Evolutionary conservation across 1,284 basidiomycete species (phyloP).

Genomic region (Ceratobasidium sp.): DNA sequence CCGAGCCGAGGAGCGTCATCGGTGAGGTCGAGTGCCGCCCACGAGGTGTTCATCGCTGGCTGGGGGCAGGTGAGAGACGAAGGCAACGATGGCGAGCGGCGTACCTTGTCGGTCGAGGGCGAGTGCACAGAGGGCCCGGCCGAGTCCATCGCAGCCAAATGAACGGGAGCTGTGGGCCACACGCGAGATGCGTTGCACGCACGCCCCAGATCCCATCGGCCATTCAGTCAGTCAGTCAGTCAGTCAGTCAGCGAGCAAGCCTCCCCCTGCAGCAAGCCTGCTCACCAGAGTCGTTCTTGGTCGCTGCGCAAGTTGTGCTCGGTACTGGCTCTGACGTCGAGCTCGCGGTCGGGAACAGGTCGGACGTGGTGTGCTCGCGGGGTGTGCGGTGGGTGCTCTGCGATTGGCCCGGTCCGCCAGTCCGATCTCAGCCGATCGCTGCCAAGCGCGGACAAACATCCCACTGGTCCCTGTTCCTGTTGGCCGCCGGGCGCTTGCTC

Average conservation of each 20-base stretch:
- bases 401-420: constrained; percentile 12
- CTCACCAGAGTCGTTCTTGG: too few species aligned
- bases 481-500: constrained; percentile 25
- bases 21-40: neutral
- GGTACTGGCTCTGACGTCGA: neutral
- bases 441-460: constrained; percentile 11
- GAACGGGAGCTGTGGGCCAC: neutral
- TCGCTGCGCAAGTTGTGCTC: neutral
- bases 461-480: neutral
- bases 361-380: neutral
- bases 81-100: neutral
- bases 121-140: constrained; percentile 14
- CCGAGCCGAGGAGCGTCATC: constrained; percentile 5
- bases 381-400: neutral
- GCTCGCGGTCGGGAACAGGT: constrained; percentile 14
- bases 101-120: constrained; percentile 9
- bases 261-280: neutral
- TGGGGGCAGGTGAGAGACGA: neutral
- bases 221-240: too few species aligned
- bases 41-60: constrained; percentile 3
- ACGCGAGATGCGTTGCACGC: constrained; percentile 15
- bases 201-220: neutral
- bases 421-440: constrained; percentile 27
- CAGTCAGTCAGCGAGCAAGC: neutral
- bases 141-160: constrained; percentile 28